Conservation (phyloP, 768 basidiomycete genomes). For the Calocybe indica region DNA sequence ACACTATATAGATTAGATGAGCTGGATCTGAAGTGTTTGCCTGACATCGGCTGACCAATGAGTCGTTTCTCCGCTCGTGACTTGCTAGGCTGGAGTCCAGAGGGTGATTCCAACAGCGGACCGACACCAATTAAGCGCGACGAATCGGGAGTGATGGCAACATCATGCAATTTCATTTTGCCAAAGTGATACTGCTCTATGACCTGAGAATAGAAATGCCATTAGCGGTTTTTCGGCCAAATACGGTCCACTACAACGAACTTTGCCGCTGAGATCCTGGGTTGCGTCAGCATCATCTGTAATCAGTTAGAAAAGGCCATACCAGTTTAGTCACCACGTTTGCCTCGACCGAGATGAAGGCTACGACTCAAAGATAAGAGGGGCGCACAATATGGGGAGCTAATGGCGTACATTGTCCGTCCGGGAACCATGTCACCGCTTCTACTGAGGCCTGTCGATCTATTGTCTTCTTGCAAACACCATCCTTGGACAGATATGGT, state of each 20-base stretch:
- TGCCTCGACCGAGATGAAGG: slow-evolving; percentile 68
- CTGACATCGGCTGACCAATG: slow-evolving; percentile 40
- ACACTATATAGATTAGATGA: slow-evolving; percentile 34
- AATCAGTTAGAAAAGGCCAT: slow-evolving; percentile 11
- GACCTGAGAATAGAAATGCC: slow-evolving; percentile 25
- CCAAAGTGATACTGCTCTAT: slow-evolving; percentile 55
- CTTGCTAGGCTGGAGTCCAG: slow-evolving; percentile 62
- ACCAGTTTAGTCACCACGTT: slow-evolving; percentile 57
- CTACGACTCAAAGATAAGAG: slow-evolving; percentile 23
- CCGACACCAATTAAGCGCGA: slow-evolving; percentile 62
- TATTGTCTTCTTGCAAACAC: slow-evolving; percentile 63
- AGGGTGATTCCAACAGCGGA: slow-evolving; percentile 55
- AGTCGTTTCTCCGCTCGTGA: slow-evolving; percentile 70
- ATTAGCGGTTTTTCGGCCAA: neutral
- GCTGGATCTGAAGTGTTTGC: neutral
- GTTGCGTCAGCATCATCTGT: slow-evolving; percentile 2
- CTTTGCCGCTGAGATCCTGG: slow-evolving; percentile 57
- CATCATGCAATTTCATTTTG: slow-evolving; percentile 60
- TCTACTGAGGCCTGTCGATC: slow-evolving; percentile 51
- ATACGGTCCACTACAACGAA: slow-evolving; percentile 14
- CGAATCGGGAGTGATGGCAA: slow-evolving; percentile 65
- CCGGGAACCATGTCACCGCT: slow-evolving; percentile 64
- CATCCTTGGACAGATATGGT: slow-evolving; percentile 37
- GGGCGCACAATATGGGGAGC: neutral
- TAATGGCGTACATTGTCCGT: slow-evolving; percentile 42